phyloP scores from a whole-genome alignment of 495 filamentous ascomycete genomes.

The Cladorrhinum samala region DNA sequence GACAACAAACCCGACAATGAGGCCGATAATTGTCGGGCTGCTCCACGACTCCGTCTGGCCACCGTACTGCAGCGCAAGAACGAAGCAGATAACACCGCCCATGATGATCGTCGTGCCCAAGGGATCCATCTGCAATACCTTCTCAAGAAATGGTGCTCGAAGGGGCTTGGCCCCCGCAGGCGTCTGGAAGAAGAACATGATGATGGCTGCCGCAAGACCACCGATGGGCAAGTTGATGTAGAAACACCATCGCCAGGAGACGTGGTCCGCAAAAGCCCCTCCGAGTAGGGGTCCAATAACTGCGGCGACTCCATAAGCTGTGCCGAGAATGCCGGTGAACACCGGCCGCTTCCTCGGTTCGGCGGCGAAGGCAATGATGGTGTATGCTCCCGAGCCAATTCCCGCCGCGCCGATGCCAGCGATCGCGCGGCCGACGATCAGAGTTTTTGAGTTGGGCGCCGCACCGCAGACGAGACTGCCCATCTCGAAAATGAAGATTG shows the following conservation, averaged over 20 bases:
- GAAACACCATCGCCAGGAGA: conserved; percentile 66
- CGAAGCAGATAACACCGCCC: conserved; percentile 59
- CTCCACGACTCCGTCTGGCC: conserved; percentile 61
- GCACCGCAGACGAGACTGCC: conserved; percentile 52
- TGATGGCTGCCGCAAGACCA: conserved; percentile 49
- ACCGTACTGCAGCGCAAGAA: conserved; percentile 80
- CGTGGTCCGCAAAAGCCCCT: conserved; percentile 24
- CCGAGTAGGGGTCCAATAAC: conserved; percentile 31
- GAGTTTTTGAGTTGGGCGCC: conserved; percentile 46
- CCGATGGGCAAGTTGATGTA: conserved; percentile 71
- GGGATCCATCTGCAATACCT: conserved; percentile 55
- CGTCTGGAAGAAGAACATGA: conserved; percentile 43
- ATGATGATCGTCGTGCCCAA: conserved; percentile 60
- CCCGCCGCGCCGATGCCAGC: conserved; percentile 47
- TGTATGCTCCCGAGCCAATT: conserved; percentile 34
- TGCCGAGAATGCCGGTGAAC: conserved; percentile 44
- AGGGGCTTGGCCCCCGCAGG: conserved; percentile 18
- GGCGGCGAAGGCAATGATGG: conserved; percentile 40
- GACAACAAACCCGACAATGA: conserved; percentile 57
- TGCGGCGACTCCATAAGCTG: conserved; percentile 39
- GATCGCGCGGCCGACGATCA: conserved; percentile 55
- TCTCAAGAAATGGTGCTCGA: conserved; percentile 20
- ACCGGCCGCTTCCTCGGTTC: conserved; percentile 42
- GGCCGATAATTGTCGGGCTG: conserved; percentile 56
- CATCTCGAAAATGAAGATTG: conserved; percentile 45